phyloP scores from a whole-genome alignment of 2,329 filamentous ascomycete species.

The Neopestalotiopsis clavispora region DNA sequence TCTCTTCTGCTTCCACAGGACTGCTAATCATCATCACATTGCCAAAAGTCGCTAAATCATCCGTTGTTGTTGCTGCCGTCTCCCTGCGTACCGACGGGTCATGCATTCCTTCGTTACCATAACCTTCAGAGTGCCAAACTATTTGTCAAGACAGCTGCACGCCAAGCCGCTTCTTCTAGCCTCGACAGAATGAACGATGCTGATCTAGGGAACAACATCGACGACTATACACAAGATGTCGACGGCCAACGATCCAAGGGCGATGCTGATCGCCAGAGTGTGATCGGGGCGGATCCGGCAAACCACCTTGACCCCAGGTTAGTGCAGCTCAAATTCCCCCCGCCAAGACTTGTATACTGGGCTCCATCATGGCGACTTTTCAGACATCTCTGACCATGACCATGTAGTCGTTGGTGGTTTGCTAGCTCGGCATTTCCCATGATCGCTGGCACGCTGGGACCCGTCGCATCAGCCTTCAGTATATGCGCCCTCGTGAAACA shows the following conservation, averaged over 20 bases:
- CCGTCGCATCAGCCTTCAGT: conserved; percentile 85
- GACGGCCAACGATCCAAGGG: conserved; percentile 24
- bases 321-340: conserved; percentile 17
- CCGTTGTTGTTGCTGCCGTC: neutral
- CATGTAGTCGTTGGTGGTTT: conserved; percentile 64
- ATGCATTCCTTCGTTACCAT: conserved; percentile 2
- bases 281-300: conserved; percentile 41
- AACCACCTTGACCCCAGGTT: conserved; percentile 51
- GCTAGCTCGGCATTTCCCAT: conserved; percentile 73
- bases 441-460: conserved; percentile 82
- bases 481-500: conserved; percentile 83
- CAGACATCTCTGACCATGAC: neutral
- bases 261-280: conserved; percentile 32
- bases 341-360: neutral
- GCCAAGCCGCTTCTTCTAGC: conserved; percentile 19
- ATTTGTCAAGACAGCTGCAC: conserved; percentile 7
- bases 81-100: conserved; percentile 5
- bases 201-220: conserved; percentile 42
- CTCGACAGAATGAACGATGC: conserved; percentile 47
- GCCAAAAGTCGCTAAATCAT: neutral
- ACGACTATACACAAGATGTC: conserved; percentile 35
- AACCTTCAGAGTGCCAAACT: neutral
- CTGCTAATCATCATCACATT: no score
- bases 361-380: neutral
- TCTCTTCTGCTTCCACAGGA: neutral